phyloP scores from a whole-genome alignment of 306 rosid genomes.

The Fragaria nilgerrensis region DNA sequence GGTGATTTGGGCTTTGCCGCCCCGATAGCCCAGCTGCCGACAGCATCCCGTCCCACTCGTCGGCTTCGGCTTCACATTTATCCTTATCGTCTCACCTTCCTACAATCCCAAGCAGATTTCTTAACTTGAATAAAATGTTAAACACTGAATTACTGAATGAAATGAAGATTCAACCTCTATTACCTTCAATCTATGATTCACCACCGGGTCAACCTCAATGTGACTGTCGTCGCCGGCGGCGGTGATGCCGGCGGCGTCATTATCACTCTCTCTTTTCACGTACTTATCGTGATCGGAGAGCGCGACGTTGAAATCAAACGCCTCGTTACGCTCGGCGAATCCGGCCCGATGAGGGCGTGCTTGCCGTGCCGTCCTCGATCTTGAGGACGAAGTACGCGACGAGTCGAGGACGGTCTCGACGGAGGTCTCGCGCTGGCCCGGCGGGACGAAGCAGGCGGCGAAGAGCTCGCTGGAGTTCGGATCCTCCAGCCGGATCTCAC shows the following conservation, averaged over 20 bases:
- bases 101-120: slow-evolving; percentile 24
- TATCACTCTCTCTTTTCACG: slow-evolving; percentile 72
- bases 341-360: slow-evolving; percentile 92
- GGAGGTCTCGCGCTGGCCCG: slow-evolving; percentile 83
- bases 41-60: slow-evolving; percentile 88
- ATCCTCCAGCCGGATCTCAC: slow-evolving; percentile 99
- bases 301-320: slow-evolving; percentile 96
- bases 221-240: slow-evolving; percentile 52
- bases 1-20: slow-evolving; percentile 58
- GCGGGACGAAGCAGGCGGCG: slow-evolving; percentile 86
- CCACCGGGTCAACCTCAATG: slow-evolving; percentile 90
- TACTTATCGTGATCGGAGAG: slow-evolving; percentile 96
- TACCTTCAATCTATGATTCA: slow-evolving; percentile 93
- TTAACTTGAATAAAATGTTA: background rate
- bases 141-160: background rate
- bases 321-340: slow-evolving; percentile 88
- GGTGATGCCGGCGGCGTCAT: slow-evolving; percentile 41
- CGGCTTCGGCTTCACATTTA: slow-evolving; percentile 83
- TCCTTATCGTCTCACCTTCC: slow-evolving; percentile 99
- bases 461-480: slow-evolving; percentile 85
- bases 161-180: background rate
- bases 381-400: slow-evolving; percentile 93
- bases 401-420: slow-evolving; percentile 96
- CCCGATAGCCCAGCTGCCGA: slow-evolving; percentile 81
- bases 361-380: slow-evolving; percentile 97